A percentile compares a stretch with the other conserved stretches of the same genome.
phyloP scores from a whole-genome alignment of 1,284 basidiomycete genomes.

The Fistulina hepatica region DNA sequence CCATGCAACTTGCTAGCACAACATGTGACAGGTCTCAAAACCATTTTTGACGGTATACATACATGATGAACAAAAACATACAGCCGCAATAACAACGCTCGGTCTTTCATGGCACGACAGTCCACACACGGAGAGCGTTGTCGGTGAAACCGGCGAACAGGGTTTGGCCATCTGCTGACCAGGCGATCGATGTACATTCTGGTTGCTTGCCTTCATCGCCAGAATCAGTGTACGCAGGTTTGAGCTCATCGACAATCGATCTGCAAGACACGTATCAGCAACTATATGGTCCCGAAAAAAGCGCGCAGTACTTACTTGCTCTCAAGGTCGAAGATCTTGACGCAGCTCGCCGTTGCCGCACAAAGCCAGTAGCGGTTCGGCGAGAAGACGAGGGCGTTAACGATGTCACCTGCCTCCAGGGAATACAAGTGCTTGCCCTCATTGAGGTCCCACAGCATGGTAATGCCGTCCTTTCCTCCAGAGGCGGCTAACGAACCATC shows the following conservation, averaged over 20 bases:
- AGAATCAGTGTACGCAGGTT: conserved; percentile 80
- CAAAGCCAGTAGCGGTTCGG: conserved; percentile 99
- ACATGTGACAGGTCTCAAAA: too few relatives aligned
- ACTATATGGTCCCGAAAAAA: conserved; percentile 1
- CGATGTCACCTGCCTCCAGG: conserved; percentile 95
- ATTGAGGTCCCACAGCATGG: conserved; percentile 99
- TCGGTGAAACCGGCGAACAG: conserved; percentile 94
- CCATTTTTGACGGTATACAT: too few relatives aligned
- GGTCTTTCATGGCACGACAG: conserved; percentile 70
- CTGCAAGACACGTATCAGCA: conserved; percentile 31
- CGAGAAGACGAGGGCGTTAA: conserved; percentile 99
- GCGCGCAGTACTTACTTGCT: conserved; percentile 65
- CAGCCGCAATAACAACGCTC: too few relatives aligned
- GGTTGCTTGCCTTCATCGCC: conserved; percentile 77
- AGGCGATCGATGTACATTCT: conserved; percentile 95
- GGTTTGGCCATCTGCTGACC: conserved; percentile 97
- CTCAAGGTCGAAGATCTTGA: conserved; percentile 99
- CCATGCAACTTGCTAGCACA: too few relatives aligned
- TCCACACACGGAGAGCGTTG: conserved; percentile 88
- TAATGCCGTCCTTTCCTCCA: conserved; percentile 98
- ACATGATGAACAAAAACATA: conserved; percentile 21
- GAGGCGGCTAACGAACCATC: conserved; percentile 99
- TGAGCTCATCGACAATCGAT: conserved; percentile 98
- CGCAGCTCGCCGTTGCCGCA: conserved; percentile 94
- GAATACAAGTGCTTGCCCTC: conserved; percentile 99